These are phyloP conservation scores for Kregervanrija pseudodelftensis DNA, from an alignment of 805 yeast genomes.

Conservation along the genomic window DNA sequence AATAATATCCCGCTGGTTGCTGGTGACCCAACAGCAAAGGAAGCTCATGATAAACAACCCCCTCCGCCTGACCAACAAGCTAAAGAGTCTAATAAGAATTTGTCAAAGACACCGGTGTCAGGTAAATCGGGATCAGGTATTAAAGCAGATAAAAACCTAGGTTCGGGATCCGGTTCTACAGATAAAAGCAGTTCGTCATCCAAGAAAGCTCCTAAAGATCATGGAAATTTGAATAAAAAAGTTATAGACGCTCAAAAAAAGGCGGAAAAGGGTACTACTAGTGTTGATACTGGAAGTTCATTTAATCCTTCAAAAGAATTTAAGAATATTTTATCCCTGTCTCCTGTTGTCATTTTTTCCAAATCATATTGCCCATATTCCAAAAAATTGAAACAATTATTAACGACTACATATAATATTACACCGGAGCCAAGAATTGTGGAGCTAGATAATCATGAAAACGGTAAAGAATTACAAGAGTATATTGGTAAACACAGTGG, in stretches of 20 bases:
- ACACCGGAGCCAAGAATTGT: constrained; percentile 68
- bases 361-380: constrained; percentile 73
- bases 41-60: constrained; percentile 8
- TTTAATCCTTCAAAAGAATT: constrained; percentile 51
- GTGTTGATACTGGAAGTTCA: constrained; percentile 5
- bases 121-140: constrained; percentile 1
- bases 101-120: no score
- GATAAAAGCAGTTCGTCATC: background rate
- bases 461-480: constrained; percentile 70
- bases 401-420: constrained; percentile 57
- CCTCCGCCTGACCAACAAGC: no score
- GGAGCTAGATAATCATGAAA: constrained; percentile 73
- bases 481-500: constrained; percentile 66
- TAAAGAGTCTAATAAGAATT: no score
- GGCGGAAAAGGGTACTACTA: constrained; percentile 2
- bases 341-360: constrained; percentile 63
- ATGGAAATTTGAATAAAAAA: background rate
- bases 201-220: background rate
- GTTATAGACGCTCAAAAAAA: constrained; percentile 7
- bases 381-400: constrained; percentile 57
- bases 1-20: constrained; percentile 11
- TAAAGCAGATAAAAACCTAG: constrained; percentile 5
- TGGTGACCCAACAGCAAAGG: constrained; percentile 10
- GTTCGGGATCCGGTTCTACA: background rate
- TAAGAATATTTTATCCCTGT: constrained; percentile 44